phyloP scores from a whole-genome alignment of 2,329 filamentous ascomycete species.

The Aspergillus flavus region DNA sequence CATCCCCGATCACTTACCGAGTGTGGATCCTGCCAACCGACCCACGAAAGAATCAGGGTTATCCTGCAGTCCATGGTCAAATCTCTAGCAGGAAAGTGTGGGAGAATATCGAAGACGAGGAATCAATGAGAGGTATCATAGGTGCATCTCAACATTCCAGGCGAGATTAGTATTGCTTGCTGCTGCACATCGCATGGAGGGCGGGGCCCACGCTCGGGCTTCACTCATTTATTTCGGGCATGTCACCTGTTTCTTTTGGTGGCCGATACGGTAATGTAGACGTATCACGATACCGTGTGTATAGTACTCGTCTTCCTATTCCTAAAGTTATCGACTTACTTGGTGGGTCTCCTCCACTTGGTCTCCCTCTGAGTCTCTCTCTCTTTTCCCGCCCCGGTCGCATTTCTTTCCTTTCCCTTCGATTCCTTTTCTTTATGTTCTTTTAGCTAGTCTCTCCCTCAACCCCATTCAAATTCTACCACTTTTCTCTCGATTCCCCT shows the following conservation, averaged over 20 bases:
- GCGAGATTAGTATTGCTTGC: not conserved
- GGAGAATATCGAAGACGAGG: not conserved
- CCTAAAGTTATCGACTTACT: not conserved
- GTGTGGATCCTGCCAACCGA: not conserved
- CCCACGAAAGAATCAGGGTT: no score
- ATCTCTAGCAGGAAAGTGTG: not conserved
- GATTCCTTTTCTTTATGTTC: conserved; percentile 7
- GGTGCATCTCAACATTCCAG: no score
- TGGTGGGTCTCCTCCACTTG: not conserved
- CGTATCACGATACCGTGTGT: not conserved
- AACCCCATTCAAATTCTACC: not conserved
- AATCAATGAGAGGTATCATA: no score
- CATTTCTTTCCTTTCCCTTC: conserved; percentile 1
- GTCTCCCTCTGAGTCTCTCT: not conserved
- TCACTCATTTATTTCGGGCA: not conserved
- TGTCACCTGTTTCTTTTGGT: not conserved
- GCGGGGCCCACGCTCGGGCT: not conserved
- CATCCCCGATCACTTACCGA: not conserved
- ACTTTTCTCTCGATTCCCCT: not conserved
- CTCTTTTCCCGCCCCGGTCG: not conserved
- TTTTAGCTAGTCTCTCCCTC: not conserved
- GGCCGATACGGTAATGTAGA: not conserved
- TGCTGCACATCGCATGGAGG: not conserved
- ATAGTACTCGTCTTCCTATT: not conserved
- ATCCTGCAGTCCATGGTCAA: not conserved